These are phyloP conservation scores for Laburnicola sp. DNA, from an alignment of 2,329 filamentous ascomycete genomes.

Conservation along the genomic window DNA sequence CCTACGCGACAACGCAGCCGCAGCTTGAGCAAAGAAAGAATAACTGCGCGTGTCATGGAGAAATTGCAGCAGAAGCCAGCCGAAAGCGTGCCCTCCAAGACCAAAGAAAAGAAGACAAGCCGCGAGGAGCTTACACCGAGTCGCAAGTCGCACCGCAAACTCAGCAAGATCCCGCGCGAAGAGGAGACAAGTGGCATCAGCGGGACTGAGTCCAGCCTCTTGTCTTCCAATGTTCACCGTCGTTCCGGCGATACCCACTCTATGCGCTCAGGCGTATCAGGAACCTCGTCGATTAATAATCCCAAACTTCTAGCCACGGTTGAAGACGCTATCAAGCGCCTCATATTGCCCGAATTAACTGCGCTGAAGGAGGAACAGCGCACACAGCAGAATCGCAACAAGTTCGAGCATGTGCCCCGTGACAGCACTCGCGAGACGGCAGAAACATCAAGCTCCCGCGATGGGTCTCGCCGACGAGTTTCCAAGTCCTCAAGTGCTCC, in stretches of 20 bases:
- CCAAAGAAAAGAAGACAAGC: constrained; percentile 25
- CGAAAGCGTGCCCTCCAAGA: constrained; percentile 43
- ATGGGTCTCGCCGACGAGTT: constrained; percentile 55
- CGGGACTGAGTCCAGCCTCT: constrained; percentile 64
- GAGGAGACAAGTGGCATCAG: constrained; percentile 47
- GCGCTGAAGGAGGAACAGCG: constrained; percentile 89
- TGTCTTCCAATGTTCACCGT: constrained; percentile 62
- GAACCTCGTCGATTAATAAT: constrained; percentile 79
- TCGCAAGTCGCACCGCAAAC: constrained; percentile 42
- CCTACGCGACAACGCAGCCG: constrained; percentile 62
- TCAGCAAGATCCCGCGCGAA: constrained; percentile 51
- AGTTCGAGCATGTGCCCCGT: constrained; percentile 63
- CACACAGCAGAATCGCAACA: constrained; percentile 69
- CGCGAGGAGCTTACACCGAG: constrained; percentile 36
- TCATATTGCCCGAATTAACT: constrained; percentile 89
- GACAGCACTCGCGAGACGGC: constrained; percentile 60
- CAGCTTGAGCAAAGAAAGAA: constrained; percentile 67
- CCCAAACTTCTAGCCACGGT: constrained; percentile 88
- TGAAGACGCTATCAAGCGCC: constrained; percentile 85
- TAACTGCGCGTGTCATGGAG: constrained; percentile 70
- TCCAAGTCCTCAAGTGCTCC: constrained; percentile 66
- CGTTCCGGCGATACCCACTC: constrained; percentile 62
- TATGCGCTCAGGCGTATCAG: constrained; percentile 57
- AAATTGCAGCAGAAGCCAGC: constrained; percentile 59
- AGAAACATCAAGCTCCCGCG: constrained; percentile 55